phyloP scores from a whole-genome alignment of 768 basidiomycete genomes.

The Crucibulum laeve region DNA sequence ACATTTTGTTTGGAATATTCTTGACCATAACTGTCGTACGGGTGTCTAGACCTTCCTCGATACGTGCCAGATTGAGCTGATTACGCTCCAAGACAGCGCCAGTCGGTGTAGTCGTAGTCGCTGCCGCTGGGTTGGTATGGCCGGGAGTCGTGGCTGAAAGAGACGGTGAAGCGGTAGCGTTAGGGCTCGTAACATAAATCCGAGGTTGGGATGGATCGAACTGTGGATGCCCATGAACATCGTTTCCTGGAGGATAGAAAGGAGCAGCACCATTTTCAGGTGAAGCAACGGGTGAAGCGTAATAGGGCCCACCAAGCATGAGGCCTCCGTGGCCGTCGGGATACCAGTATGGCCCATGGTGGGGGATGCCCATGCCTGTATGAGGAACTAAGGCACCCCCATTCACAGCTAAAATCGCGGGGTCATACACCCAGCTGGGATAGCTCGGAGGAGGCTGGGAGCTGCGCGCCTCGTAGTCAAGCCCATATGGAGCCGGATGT shows the following conservation, averaged over 20 bases:
- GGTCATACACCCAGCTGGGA: too few relatives aligned
- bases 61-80: constrained; percentile 60
- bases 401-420: too few relatives aligned
- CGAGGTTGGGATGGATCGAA: constrained; percentile 6
- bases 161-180: not conserved
- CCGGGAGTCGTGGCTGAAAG: constrained; percentile 1
- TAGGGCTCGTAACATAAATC: not conserved
- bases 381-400: not conserved
- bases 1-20: constrained; percentile 93
- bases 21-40: constrained; percentile 88
- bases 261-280: constrained; percentile 2
- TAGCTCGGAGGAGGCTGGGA: too few relatives aligned
- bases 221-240: constrained; percentile 10
- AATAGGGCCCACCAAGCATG: constrained; percentile 5
- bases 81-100: constrained; percentile 27
- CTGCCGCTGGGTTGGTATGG: constrained; percentile 17
- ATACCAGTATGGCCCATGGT: constrained; percentile 10
- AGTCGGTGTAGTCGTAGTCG: constrained; percentile 15
- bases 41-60: constrained; percentile 75
- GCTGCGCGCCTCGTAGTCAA: constrained; percentile 4
- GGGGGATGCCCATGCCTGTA: not conserved
- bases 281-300: constrained; percentile 7
- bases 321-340: constrained; percentile 7
- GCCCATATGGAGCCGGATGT: not conserved
- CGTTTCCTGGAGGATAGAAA: constrained; percentile 4